Percentiles rank a stretch among this genome's conserved stretches.
Conservation (phyloP, 176 grass and related monocot species). For the sorghum (Sorghum bicolor) region Sorghum_bicolor_NCBIv3 NC_012871.2:58142001-58142500, state of each 20-base stretch:
- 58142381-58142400: background rate
- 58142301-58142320: background rate
- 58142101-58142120: no score
- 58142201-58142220: background rate
- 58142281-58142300: background rate
- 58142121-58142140: no score
- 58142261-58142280: background rate
- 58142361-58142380: background rate
- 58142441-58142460: background rate
- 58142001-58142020: no score
- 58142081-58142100: no score
- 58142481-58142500: background rate
- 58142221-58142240: background rate
- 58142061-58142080: no score
- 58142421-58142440: background rate
- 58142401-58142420: slow-evolving; percentile 3
- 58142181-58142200: background rate
- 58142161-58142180: no score
- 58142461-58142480: background rate
- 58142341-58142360: background rate
- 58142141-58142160: no score
- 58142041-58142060: no score
- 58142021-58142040: no score
- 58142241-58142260: background rate
- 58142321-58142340: background rate